Conservation (phyloP, 805 yeast species). For the Pichia ethanolica region DNA sequence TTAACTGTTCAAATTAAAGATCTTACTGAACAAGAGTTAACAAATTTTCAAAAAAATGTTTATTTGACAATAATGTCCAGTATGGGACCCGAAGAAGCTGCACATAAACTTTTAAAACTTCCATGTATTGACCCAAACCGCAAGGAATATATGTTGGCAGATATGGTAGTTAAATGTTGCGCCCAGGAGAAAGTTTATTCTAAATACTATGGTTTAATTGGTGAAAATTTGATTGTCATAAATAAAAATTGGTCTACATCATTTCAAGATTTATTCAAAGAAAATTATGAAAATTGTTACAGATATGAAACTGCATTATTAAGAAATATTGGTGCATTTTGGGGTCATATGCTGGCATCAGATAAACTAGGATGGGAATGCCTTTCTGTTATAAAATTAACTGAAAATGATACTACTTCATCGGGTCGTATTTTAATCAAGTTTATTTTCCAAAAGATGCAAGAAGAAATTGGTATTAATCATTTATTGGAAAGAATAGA, state of each 20-base stretch:
- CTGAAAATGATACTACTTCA: constrained; percentile 69
- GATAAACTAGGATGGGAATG: constrained; percentile 62
- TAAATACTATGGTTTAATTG: constrained; percentile 73
- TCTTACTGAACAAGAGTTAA: constrained; percentile 56
- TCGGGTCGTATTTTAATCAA: constrained; percentile 76
- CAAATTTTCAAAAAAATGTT: constrained; percentile 65
- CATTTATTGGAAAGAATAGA: constrained; percentile 41
- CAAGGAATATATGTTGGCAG: constrained; percentile 50
- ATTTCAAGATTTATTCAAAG: constrained; percentile 46
- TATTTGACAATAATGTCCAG: constrained; percentile 84
- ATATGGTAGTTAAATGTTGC: constrained; percentile 73
- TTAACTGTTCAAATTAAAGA: constrained; percentile 42
- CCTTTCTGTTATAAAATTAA: constrained; percentile 48
- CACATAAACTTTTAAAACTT: constrained; percentile 67
- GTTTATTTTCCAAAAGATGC: constrained; percentile 71
- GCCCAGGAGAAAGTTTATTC: constrained; percentile 83
- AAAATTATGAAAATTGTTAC: constrained; percentile 51
- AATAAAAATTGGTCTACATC: constrained; percentile 49
- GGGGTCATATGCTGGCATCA: constrained; percentile 75
- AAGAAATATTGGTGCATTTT: constrained; percentile 73
- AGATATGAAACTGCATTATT: constrained; percentile 65
- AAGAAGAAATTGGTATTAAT: constrained; percentile 63
- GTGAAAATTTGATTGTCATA: constrained; percentile 52
- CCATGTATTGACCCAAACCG: constrained; percentile 31
- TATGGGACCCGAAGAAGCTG: constrained; percentile 87